Base-by-base conservation (phyloP, 2,329 filamentous ascomycete species). In the Amylocarpus encephaloides region DNA sequence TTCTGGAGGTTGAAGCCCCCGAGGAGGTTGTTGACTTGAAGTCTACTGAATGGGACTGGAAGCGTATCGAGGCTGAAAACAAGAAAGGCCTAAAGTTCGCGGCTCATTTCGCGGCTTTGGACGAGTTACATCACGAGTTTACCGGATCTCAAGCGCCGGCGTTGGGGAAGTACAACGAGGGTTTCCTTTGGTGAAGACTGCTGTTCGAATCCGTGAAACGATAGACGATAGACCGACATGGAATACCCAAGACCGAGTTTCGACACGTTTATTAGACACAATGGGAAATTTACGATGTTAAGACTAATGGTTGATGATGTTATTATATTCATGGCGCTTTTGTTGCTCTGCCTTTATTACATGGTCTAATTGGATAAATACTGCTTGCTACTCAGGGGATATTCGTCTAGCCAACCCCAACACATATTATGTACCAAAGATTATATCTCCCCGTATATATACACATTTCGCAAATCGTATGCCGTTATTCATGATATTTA, bases 11-110 rank as follows among this genome's bases (percentile, higher is more conserved):
- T n/a, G 49, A 22, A 11, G 48, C 19, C 5, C 35, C 44, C 7
- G 49, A 19, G 13, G 46, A 41, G 32, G n/a, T 38, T 10, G 42
- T 39, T 19, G 48, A 30, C 18, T 34, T 33, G 26, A 39, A 34
- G 12, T 33, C 34, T 3, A 56, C 52, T 3, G 56, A 58, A 4
- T 82, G 79, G 79, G 74, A 80, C 56, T 85, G 81, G 81, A 71
- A 68, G 59, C 68, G 71, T 41, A 70, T 80, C 3, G 81, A 83
- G 67, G 70, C 68, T 41, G 70, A 78, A 63, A 72, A 80, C 44
- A 68, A 73, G 39, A 73, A 71, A 60, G 81, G 81, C 1, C 71
- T 82, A 68, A 69, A 74, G 58, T 71, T 74, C 54, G 80, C 77
- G 0, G 64, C 68, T 53, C 73, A 81, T 54, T 80, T 84, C 59